phyloP scores from a whole-genome alignment of 441 rosid genomes.

The Daphne laureola region DNA sequence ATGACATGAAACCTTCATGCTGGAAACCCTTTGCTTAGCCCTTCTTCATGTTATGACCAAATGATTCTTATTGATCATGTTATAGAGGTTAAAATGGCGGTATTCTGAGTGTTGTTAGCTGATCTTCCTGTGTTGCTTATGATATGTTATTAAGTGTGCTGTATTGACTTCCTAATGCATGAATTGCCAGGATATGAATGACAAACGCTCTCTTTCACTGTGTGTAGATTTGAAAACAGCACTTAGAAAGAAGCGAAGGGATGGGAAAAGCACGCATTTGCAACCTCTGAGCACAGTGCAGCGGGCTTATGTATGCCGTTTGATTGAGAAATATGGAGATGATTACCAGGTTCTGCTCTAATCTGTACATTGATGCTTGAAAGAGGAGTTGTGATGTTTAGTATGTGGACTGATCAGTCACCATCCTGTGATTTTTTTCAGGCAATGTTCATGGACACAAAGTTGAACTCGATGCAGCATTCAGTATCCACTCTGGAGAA shows the following conservation, averaged over 20 bases:
- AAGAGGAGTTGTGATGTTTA: neutral
- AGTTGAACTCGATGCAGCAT: constrained; percentile 94
- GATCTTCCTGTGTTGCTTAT: neutral
- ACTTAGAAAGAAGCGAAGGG: constrained; percentile 78
- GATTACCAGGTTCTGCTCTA: constrained; percentile 49
- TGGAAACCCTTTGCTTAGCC: too few species aligned
- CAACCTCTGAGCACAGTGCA: constrained; percentile 81
- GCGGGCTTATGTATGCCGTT: constrained; percentile 42
- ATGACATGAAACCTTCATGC: too few species aligned
- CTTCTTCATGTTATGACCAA: too few species aligned
- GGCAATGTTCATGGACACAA: constrained; percentile 88
- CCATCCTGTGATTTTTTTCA: constrained; percentile 24
- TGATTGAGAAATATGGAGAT: constrained; percentile 73
- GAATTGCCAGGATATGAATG: neutral
- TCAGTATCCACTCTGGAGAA: constrained; percentile 60
- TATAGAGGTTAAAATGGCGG: neutral
- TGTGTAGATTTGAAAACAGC: constrained; percentile 73
- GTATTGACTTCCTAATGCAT: neutral
- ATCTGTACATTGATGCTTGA: neutral
- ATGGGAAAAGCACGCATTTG: constrained; percentile 63
- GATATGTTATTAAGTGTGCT: neutral
- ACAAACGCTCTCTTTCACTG: constrained; percentile 11
- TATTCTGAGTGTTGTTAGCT: neutral
- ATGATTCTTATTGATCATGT: too few species aligned
- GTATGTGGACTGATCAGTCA: neutral